Conservation (phyloP, 164 flowering plant genomes). For the Euptelea pleiosperma region DNA sequence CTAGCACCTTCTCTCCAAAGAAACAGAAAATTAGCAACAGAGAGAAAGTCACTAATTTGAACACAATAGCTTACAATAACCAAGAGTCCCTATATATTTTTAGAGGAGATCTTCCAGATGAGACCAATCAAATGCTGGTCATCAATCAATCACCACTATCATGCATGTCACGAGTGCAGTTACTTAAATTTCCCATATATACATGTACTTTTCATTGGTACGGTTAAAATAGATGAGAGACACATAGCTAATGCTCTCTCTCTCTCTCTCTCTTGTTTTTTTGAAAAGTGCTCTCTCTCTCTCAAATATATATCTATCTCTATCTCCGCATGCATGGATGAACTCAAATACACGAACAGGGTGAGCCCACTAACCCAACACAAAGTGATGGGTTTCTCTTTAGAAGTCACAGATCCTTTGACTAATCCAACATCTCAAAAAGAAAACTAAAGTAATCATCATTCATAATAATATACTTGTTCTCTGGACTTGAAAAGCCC, state of each 20-base stretch:
- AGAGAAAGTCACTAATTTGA: background rate
- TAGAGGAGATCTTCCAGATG: no score
- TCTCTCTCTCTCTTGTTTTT: no score
- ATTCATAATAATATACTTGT: background rate
- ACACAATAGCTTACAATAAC: no score
- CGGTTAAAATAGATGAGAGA: no score
- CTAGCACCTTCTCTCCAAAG: slow-evolving; percentile 18
- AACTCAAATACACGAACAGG: background rate
- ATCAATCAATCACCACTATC: no score
- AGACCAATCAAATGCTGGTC: no score
- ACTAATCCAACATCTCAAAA: background rate
- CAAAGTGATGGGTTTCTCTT: slow-evolving; percentile 10
- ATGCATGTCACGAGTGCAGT: no score
- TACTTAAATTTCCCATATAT: no score
- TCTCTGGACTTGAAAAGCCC: slow-evolving; percentile 1
- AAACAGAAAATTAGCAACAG: background rate
- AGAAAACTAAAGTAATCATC: slow-evolving; percentile 2
- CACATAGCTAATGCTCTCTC: no score
- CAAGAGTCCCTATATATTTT: background rate
- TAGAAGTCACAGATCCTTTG: background rate
- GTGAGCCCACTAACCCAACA: slow-evolving; percentile 6
- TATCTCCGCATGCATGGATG: background rate
- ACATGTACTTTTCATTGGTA: no score
- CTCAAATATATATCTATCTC: no score
- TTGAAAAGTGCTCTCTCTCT: no score